Conservation (phyloP, 495 filamentous ascomycete species). For the Tuber indicum region DNA sequence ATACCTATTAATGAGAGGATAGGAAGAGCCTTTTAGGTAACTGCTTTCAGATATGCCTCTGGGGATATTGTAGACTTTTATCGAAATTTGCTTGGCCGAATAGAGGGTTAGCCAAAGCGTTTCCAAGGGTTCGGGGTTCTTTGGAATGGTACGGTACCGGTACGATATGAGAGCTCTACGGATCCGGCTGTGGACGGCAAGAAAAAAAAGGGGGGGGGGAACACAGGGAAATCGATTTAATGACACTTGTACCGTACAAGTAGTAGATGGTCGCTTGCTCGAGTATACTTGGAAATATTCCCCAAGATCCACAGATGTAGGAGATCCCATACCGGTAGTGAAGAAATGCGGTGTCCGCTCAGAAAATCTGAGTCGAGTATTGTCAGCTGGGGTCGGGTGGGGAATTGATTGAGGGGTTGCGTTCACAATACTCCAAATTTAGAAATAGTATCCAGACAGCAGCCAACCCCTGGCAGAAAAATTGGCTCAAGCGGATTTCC, state of each 20-base stretch:
- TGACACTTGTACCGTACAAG: not conserved
- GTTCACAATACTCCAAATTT: not conserved
- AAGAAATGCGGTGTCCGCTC: not conserved
- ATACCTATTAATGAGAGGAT: not conserved
- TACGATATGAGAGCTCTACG: not conserved
- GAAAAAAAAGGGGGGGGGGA: not conserved
- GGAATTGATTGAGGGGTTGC: not conserved
- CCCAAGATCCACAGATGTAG: not conserved
- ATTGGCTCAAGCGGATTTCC: constrained; percentile 24
- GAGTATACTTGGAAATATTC: not conserved
- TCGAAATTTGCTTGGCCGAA: not conserved
- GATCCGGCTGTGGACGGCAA: not conserved
- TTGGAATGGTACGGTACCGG: not conserved
- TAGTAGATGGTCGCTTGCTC: not conserved
- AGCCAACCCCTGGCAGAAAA: constrained; percentile 26
- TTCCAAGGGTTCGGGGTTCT: not conserved
- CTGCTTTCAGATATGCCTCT: not conserved
- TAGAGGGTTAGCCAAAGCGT: not conserved
- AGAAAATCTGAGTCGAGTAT: not conserved
- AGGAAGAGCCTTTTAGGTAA: not conserved
- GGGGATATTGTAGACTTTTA: not conserved
- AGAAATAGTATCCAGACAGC: not conserved
- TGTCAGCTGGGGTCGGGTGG: not conserved
- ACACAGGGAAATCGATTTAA: not conserved
- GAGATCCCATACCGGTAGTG: not conserved